Conservation (phyloP, 805 yeast genomes). For the Cephaloascus albidus region DNA sequence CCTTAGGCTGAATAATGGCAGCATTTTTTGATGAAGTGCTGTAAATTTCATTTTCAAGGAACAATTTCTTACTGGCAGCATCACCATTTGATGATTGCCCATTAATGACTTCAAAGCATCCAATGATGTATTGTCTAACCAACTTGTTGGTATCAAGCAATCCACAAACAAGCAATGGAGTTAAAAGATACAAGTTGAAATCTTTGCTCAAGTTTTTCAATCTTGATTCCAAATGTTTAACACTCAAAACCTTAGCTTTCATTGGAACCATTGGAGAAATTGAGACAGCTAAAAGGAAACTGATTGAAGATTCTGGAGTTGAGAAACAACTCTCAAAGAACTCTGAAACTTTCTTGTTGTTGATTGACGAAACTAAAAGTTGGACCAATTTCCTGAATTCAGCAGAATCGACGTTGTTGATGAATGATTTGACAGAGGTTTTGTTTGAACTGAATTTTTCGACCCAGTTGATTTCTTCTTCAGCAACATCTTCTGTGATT, state of each 20-base stretch:
- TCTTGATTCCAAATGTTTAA: slow-evolving; percentile 27
- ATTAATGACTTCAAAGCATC: slow-evolving; percentile 24
- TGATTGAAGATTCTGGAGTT: slow-evolving; percentile 32
- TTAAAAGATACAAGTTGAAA: slow-evolving; percentile 36
- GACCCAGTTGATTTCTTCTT: slow-evolving; percentile 7
- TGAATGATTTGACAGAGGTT: slow-evolving; percentile 18
- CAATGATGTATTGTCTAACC: slow-evolving; percentile 37
- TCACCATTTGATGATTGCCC: slow-evolving; percentile 18
- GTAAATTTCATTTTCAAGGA: slow-evolving; percentile 49
- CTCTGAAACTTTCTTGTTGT: slow-evolving; percentile 6
- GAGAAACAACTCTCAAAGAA: slow-evolving; percentile 25
- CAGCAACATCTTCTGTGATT: slow-evolving; percentile 17
- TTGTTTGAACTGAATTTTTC: slow-evolving; percentile 6
- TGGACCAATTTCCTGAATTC: slow-evolving; percentile 33
- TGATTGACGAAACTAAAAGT: slow-evolving; percentile 35
- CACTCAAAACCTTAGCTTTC: slow-evolving; percentile 41
- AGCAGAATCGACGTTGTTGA: slow-evolving; percentile 14
- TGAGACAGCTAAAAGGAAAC: slow-evolving; percentile 50
- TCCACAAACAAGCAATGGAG: slow-evolving; percentile 50
- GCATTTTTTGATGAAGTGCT: slow-evolving; percentile 38
- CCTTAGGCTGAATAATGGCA: slow-evolving; percentile 56
- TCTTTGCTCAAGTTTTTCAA: slow-evolving; percentile 22
- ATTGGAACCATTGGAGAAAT: slow-evolving; percentile 52
- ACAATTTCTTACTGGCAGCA: slow-evolving; percentile 26
- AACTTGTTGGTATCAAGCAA: slow-evolving; percentile 39